Percentiles rank a stretch among this genome's conserved stretches.
Conservation (phyloP, 306 rosid species). For the Comarum palustre region DNA sequence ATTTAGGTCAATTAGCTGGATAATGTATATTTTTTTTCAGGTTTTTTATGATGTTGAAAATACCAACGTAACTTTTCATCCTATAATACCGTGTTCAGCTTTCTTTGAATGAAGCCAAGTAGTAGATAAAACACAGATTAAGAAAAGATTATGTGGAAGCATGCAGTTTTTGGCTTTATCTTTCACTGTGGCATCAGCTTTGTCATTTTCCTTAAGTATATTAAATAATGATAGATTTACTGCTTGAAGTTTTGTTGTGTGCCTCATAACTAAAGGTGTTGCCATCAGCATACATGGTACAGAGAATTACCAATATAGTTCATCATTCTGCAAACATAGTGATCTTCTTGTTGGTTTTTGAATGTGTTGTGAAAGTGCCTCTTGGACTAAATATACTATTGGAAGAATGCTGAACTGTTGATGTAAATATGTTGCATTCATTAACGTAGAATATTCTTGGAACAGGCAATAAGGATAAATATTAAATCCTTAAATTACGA, state of each 20-base stretch:
- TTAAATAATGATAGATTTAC: not conserved
- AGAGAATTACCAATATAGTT: not conserved
- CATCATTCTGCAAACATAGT: not conserved
- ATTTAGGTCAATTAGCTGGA: not conserved
- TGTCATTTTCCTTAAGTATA: not conserved
- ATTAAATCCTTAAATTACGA: slow-evolving; percentile 77
- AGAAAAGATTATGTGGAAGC: no score
- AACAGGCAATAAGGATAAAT: slow-evolving; percentile 85
- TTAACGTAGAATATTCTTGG: slow-evolving; percentile 15
- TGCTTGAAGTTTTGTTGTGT: not conserved
- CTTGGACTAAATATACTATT: not conserved
- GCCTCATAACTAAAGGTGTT: not conserved
- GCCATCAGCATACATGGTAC: not conserved
- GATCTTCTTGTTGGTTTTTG: slow-evolving; percentile 19
- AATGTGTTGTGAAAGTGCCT: not conserved
- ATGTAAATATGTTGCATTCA: not conserved
- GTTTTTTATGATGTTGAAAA: not conserved
- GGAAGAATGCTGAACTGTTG: slow-evolving; percentile 7
- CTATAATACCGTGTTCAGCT: not conserved
- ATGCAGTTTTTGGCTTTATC: no score
- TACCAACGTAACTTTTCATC: slow-evolving; percentile 3
- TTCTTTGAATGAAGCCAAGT: not conserved
- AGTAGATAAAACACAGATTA: not conserved
- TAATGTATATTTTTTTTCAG: not conserved
- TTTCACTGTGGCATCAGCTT: no score